These are phyloP conservation scores for Penicillium arizonense DNA, from an alignment of 495 filamentous ascomycete genomes.

Conservation along the genomic window DNA sequence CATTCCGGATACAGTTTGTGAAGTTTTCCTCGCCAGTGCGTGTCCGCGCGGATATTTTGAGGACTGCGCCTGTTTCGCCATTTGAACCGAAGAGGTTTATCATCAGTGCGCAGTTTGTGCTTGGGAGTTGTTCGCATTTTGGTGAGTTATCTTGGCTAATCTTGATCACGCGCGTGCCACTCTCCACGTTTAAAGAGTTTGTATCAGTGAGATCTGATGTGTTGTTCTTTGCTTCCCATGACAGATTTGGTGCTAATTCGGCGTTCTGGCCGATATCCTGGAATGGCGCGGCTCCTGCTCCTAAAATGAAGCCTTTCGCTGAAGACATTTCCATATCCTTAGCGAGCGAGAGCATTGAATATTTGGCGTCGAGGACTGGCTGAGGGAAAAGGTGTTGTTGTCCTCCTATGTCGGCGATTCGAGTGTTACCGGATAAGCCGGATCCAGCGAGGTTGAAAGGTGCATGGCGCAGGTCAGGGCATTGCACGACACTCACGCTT, in stretches of 20 bases:
- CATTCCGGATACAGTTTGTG: constrained; percentile 30
- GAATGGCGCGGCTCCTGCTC: constrained; percentile 41
- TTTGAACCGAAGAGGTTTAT: constrained; percentile 35
- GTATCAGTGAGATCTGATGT: constrained; percentile 17
- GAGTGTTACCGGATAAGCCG: constrained; percentile 33
- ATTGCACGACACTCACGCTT: constrained; percentile 24
- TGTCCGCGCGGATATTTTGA: constrained; percentile 28
- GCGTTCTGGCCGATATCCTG: constrained; percentile 37
- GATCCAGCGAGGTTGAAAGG: constrained; percentile 36
- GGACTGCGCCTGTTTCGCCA: constrained; percentile 28
- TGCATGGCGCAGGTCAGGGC: constrained; percentile 33
- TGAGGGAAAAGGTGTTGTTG: constrained; percentile 32
- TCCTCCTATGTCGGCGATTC: constrained; percentile 40
- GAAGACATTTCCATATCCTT: constrained; percentile 32
- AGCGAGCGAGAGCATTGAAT: constrained; percentile 27
- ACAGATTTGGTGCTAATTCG: constrained; percentile 38
- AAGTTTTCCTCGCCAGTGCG: constrained; percentile 30
- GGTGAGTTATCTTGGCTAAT: constrained; percentile 3
- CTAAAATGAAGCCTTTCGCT: constrained; percentile 24
- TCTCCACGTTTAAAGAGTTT: constrained; percentile 10
- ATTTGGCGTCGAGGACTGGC: constrained; percentile 29
- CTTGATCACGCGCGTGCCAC: constrained; percentile 16
- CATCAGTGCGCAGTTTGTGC: constrained; percentile 38
- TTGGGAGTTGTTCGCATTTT: constrained; percentile 3
- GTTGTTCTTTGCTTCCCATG: constrained; percentile 14